A percentile compares a stretch with the other conserved stretches of the same genome.
These are phyloP conservation scores for Rubia tinctorum DNA, from an alignment of 305 asterid genomes.

Conservation along the genomic window DNA sequence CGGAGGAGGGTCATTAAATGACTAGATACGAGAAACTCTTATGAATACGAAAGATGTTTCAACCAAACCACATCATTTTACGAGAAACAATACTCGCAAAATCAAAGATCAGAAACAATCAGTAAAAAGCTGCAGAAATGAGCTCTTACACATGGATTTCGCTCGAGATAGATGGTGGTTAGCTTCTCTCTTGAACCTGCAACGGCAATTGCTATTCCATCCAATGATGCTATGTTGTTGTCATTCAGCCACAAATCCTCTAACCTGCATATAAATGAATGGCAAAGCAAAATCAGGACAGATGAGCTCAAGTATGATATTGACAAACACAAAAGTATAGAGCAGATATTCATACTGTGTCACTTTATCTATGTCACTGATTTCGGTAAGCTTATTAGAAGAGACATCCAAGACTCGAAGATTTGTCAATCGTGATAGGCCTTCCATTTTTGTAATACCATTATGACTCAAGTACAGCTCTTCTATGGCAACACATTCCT, in stretches of 20 bases:
- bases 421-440: slow-evolving; percentile 69
- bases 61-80: neutral
- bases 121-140: neutral
- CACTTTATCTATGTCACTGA: slow-evolving; percentile 57
- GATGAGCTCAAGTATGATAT: neutral
- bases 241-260: slow-evolving; percentile 98
- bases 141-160: slow-evolving; percentile 74
- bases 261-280: slow-evolving; percentile 47
- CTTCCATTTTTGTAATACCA: slow-evolving; percentile 91
- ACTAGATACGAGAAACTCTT: neutral
- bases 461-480: slow-evolving; percentile 96
- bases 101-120: neutral
- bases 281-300: slow-evolving; percentile 10
- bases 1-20: neutral
- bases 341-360: slow-evolving; percentile 40
- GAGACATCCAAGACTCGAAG: slow-evolving; percentile 89
- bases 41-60: neutral
- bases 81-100: neutral
- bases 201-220: slow-evolving; percentile 66
- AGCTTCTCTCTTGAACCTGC: slow-evolving; percentile 63
- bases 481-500: slow-evolving; percentile 89
- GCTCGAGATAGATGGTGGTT: slow-evolving; percentile 93
- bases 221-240: slow-evolving; percentile 68
- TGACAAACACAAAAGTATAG: slow-evolving; percentile 16
- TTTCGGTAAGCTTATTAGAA: slow-evolving; percentile 80